Percentiles rank a stretch among this genome's conserved stretches.
phyloP scores from a whole-genome alignment of 2,329 filamentous ascomycete species.

The Monosporascus cannonballus region DNA sequence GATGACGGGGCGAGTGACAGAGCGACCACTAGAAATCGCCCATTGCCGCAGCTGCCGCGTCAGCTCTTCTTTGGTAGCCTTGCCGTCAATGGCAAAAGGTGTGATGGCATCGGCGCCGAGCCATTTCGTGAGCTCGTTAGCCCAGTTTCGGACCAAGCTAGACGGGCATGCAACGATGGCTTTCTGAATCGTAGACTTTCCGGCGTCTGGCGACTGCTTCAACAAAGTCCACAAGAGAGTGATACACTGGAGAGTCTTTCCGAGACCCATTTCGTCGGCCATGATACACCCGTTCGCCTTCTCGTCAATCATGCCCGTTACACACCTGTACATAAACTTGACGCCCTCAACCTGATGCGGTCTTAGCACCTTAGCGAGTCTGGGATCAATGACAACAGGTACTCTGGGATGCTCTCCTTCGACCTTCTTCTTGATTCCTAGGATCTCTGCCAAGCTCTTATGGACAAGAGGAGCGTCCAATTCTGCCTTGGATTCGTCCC shows the following conservation, averaged over 20 bases:
- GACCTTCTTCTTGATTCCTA: conserved; percentile 91
- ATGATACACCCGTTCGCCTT: conserved; percentile 98
- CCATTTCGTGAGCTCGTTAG: conserved; percentile 95
- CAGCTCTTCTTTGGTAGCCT: conserved; percentile 89
- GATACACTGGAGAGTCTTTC: conserved; percentile 97
- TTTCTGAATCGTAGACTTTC: conserved; percentile 89
- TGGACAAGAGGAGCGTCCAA: conserved; percentile 79
- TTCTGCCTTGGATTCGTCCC: conserved; percentile 38
- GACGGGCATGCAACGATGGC: conserved; percentile 96
- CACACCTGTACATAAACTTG: conserved; percentile 92
- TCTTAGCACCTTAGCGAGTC: conserved; percentile 78
- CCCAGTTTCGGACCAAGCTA: conserved; percentile 96
- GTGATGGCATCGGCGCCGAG: conserved; percentile 84
- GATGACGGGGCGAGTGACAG: conserved; percentile 85
- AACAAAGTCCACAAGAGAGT: conserved; percentile 92
- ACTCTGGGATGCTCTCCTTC: conserved; percentile 74
- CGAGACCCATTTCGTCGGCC: conserved; percentile 98
- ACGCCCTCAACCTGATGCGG: conserved; percentile 98
- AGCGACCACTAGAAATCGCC: conserved; percentile 85
- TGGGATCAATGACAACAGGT: conserved; percentile 95
- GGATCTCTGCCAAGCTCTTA: conserved; percentile 90
- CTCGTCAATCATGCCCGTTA: conserved; percentile 89
- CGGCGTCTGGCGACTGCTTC: conserved; percentile 94
- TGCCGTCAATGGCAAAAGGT: conserved; percentile 94
- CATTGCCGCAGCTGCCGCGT: conserved; percentile 88